Percentiles rank a stretch among this genome's conserved stretches.
phyloP scores from a whole-genome alignment of 176 grass and related monocot genomes.

The Poa annua region DNA sequence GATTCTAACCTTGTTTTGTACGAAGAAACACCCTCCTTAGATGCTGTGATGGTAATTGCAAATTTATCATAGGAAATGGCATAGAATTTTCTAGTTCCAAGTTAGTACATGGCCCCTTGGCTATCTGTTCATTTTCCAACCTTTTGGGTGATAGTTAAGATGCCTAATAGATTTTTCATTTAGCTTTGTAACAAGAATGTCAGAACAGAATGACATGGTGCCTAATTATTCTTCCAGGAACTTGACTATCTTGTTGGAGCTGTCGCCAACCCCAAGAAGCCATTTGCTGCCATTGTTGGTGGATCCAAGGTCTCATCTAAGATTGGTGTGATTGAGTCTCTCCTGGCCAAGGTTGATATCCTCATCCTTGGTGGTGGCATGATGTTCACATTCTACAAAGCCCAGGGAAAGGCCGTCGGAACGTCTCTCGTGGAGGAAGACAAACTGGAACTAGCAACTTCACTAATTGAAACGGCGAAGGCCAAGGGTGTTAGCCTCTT shows the following conservation, averaged over 20 bases:
- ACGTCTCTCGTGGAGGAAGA: slow-evolving; percentile 98
- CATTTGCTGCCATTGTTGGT: slow-evolving; percentile 95
- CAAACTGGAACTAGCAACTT: slow-evolving; percentile 89
- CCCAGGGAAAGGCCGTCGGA: slow-evolving; percentile 80
- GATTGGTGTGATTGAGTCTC: slow-evolving; percentile 91
- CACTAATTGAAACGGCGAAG: slow-evolving; percentile 82
- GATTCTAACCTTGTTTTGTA: background rate
- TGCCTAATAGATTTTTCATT: background rate
- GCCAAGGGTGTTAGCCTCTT: slow-evolving; percentile 78
- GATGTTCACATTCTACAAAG: slow-evolving; percentile 97
- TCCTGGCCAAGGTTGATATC: slow-evolving; percentile 84
- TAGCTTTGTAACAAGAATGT: background rate
- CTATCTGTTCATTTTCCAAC: background rate
- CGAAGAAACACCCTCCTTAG: background rate
- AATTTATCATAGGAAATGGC: background rate
- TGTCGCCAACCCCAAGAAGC: slow-evolving; percentile 85
- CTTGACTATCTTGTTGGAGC: slow-evolving; percentile 98
- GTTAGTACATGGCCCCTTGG: too few species aligned
- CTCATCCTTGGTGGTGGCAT: slow-evolving; percentile 97
- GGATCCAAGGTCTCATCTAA: slow-evolving; percentile 97
- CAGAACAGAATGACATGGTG: background rate
- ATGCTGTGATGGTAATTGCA: background rate
- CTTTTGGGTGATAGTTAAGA: background rate
- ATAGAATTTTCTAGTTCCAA: background rate
- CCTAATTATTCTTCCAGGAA: slow-evolving; percentile 53